Evolutionary conservation across 345 rosid species (phyloP).

Genomic region (Hibiscus trionum): DNA sequence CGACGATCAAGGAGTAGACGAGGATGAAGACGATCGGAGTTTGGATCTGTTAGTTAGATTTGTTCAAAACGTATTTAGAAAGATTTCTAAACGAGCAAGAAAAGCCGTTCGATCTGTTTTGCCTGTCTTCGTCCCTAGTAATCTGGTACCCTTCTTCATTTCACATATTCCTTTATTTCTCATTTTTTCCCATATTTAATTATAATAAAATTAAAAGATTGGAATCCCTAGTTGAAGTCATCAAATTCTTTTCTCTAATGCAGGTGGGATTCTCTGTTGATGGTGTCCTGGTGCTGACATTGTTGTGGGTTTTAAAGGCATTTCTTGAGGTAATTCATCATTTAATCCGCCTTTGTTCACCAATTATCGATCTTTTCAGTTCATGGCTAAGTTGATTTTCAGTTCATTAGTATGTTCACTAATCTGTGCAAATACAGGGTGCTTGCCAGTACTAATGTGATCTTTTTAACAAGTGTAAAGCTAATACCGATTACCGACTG

Average conservation of each 20-base stretch:
- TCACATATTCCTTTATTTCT: background rate
- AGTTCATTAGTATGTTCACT: background rate
- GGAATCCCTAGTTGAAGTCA: background rate
- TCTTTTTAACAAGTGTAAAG: too few species aligned
- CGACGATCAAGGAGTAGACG: conserved; percentile 26
- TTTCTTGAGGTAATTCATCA: conserved; percentile 68
- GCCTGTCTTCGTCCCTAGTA: conserved; percentile 54
- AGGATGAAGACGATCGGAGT: conserved; percentile 68
- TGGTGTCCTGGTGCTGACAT: conserved; percentile 70
- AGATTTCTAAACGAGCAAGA: conserved; percentile 64
- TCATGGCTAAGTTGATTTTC: background rate
- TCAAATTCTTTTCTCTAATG: background rate
- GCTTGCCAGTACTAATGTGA: too few species aligned
- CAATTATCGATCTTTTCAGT: background rate
- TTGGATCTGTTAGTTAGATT: conserved; percentile 72
- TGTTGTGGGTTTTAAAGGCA: conserved; percentile 85
- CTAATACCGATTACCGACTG: too few species aligned
- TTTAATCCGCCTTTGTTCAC: background rate
- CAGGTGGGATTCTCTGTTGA: conserved; percentile 87
- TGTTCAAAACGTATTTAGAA: conserved; percentile 58
- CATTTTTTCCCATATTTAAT: background rate
- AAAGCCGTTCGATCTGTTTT: conserved; percentile 83
- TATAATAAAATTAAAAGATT: too few species aligned
- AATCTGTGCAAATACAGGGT: too few species aligned
- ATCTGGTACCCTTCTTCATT: conserved; percentile 35